phyloP scores from a whole-genome alignment of 208 protist species.

The Acanthamoeba sp. region DNA sequence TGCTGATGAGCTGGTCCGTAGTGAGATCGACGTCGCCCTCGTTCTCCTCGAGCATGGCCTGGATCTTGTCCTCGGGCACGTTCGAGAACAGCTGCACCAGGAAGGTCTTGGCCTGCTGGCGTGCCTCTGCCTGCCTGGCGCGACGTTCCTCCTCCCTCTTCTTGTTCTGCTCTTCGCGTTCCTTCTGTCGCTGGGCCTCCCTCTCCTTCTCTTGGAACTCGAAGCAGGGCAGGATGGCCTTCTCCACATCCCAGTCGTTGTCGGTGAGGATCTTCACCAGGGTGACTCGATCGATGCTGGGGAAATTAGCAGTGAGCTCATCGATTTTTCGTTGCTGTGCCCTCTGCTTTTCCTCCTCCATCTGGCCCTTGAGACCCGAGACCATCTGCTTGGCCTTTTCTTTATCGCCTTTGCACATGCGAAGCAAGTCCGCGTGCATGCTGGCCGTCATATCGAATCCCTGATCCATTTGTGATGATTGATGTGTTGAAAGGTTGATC shows the following conservation, averaged over 20 bases:
- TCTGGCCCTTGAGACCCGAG: not conserved
- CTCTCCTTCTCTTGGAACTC: conserved; percentile 37
- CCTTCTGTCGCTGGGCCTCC: not conserved
- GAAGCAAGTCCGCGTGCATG: conserved; percentile 19
- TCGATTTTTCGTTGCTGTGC: not conserved
- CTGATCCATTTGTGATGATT: not conserved
- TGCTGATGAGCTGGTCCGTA: conserved; percentile 13
- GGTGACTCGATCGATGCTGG: not conserved
- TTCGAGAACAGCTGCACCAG: conserved; percentile 57
- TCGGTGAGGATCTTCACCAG: not conserved
- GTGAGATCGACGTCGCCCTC: conserved; percentile 62
- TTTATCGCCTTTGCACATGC: conserved; percentile 47
- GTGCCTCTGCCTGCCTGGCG: not conserved
- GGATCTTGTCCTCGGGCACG: conserved; percentile 54
- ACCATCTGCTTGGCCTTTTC: not conserved
- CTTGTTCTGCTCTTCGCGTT: conserved; percentile 33
- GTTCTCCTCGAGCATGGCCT: conserved; percentile 56
- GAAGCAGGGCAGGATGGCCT: conserved; percentile 52
- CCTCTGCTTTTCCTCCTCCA: conserved; percentile 35
- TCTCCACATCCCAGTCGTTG: conserved; percentile 68
- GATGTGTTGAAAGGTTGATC: not conserved
- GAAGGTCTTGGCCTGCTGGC: not conserved
- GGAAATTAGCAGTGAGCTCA: conserved; percentile 8
- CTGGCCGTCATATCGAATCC: conserved; percentile 40
- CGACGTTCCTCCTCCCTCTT: not conserved